Evolutionary conservation across 345 rosid genomes (phyloP), one percentile per base, ranked within the genome.

Genomic region (Alliaria petiolata): DNA sequence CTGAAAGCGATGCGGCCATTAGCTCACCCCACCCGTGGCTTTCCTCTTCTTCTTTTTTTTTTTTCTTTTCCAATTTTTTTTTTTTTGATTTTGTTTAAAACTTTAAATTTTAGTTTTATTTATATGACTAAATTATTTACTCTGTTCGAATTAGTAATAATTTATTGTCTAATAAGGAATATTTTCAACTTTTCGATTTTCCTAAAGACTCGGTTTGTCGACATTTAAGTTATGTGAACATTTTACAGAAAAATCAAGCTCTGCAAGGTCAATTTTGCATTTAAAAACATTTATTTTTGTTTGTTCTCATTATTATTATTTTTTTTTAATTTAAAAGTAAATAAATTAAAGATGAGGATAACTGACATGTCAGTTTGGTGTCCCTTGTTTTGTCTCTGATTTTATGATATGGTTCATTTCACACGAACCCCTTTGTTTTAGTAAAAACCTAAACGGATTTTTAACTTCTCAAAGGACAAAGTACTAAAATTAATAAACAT

Each of bases 281-380:
- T n/a, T n/a, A n/a, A n/a, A n/a, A n/a, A n/a, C n/a, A n/a, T n/a
- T n/a, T n/a, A n/a, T 51, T 36, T 9, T 26, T 2, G 4, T 42
- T 20, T 39, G 20, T 16, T 33, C 0, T 20, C 35, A 19, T 36
- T 19, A 10, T 28, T 2, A 28, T n/a, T n/a, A n/a, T n/a, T n/a
- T n/a, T n/a, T n/a, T 5, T 42, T 61, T 14, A 11, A 17, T 11
- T 13, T 13, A 11, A 19, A 8, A 14, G 0, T 16, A 16, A 38
- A 12, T 26, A 60, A 17, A 15, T 22, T 19, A 11, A 28, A 65
- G 30, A 49, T 40, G 47, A 66, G 38, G 67, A 39, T 49, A 58
- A 74, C 73, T 67, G 78, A 42, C 73, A 74, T 59, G 68, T 51
- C 78, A 67, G 73, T 52, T 60, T 50, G 14, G 78, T 66, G 55